Percentiles rank a stretch among this genome's conserved stretches.
Conservation (phyloP, 2,329 filamentous ascomycete genomes). For the Niveomyces coronatus region DNA sequence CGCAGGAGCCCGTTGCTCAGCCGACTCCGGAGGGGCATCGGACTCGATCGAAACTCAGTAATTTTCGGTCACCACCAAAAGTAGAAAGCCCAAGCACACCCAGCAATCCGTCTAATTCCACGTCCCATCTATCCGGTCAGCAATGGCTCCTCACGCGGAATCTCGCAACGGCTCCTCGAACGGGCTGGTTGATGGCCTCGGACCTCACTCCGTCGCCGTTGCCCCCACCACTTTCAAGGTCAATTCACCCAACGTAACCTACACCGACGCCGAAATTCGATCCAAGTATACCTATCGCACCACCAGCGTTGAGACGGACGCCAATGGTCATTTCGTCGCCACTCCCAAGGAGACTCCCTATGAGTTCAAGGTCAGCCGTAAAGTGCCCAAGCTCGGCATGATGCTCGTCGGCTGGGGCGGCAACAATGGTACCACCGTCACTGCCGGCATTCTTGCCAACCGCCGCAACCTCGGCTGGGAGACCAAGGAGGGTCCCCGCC, state of each 20-base stretch:
- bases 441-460: constrained; percentile 94
- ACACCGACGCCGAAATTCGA: constrained; percentile 78
- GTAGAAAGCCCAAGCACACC: constrained; percentile 13
- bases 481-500: constrained; percentile 76
- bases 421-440: constrained; percentile 97
- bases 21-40: constrained; percentile 74
- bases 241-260: constrained; percentile 83
- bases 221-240: constrained; percentile 66
- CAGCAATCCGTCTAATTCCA: constrained; percentile 12
- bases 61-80: constrained; percentile 27
- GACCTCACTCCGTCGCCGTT: constrained; percentile 33
- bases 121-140: constrained; percentile 25
- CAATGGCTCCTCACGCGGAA: constrained; percentile 90
- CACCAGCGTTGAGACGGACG: constrained; percentile 64
- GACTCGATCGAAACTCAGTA: constrained; percentile 51
- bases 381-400: constrained; percentile 84
- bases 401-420: constrained; percentile 98
- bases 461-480: constrained; percentile 80
- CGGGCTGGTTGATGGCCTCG: constrained; percentile 44
- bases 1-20: constrained; percentile 91
- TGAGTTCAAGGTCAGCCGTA: constrained; percentile 95
- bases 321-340: constrained; percentile 69
- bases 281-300: constrained; percentile 97
- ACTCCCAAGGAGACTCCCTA: constrained; percentile 83
- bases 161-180: constrained; percentile 44